Base-by-base conservation (phyloP, 2,329 filamentous ascomycete genomes). In the Xylaria hypoxylon region DNA sequence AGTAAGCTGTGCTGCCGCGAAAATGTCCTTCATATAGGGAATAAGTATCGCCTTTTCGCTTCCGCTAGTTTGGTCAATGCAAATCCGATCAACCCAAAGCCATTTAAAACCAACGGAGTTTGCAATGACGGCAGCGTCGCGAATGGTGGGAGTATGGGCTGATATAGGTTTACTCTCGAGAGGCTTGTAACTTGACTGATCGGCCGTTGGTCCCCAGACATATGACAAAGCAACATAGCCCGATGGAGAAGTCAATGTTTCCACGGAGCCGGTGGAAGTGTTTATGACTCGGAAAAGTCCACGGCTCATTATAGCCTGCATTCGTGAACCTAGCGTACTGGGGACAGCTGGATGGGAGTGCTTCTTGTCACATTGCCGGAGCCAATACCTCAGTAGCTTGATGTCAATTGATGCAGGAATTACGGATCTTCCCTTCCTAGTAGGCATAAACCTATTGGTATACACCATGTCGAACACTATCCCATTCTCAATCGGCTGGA, bases 11-110 rank as follows among this genome's bases (percentile, higher is more conserved):
- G 64, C 64, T 3, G 50, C 44, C 6, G 60, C 42, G 6, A 31
- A 67, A 11, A 67, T 67, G 13, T 67, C 60, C 15, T 56, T 64
- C 44, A 67, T 67, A 10, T 60, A 64, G 24, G 64, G 60, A 10
- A 67, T 67, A 8, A 67, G 60, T 7, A 24, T 57, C 13, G 44
- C 60, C 56, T 67, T 67, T 19, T 67, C 64, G 1, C 22, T 40
- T 2, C 45, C n/a, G 10, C 44, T 64, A 4, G 28, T 47, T 38
- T 67, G 64, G 13, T 67, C 55, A 7, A 67, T 67, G 35, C 64
- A 67, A 8, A 64, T 6, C 38, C 60, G 33, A 17, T 67, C 64
- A 24, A 67, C 55, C 64, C 64, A 67, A 4, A 67, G n/a, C 64
- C 64, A 67, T n/a, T 52, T 17, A 22, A 22, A 60, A 2, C 64